Evolutionary conservation across 2,329 filamentous ascomycete genomes (phyloP).

Genomic region (Clathrospora elynae): DNA sequence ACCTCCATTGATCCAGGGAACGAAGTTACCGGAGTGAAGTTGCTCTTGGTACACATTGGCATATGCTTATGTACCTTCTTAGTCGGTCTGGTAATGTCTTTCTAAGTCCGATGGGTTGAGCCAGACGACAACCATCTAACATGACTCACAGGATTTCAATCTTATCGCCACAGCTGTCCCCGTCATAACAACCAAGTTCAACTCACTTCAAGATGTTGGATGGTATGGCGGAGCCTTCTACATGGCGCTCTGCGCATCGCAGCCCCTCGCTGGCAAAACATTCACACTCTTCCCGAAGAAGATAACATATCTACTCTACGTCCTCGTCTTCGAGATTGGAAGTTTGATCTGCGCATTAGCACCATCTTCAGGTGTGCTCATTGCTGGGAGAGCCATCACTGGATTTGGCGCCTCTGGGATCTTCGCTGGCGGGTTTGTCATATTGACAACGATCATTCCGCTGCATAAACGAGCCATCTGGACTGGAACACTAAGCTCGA

Average conservation of each 20-base stretch:
- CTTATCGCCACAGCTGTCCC: conserved; percentile 42
- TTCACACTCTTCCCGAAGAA: conserved; percentile 25
- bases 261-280: conserved; percentile 18
- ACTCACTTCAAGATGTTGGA: conserved; percentile 35
- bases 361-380: conserved; percentile 51
- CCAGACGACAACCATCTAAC: too few relatives aligned
- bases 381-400: conserved; percentile 53
- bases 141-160: too few relatives aligned
- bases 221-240: conserved; percentile 44
- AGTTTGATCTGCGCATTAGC: conserved; percentile 44
- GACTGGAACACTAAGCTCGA: conserved; percentile 48
- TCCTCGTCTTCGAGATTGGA: conserved; percentile 40
- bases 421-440: conserved; percentile 50
- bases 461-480: conserved; percentile 48
- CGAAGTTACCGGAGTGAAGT: too few relatives aligned
- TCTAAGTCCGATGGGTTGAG: too few relatives aligned
- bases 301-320: conserved; percentile 13
- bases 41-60: too few relatives aligned
- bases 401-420: conserved; percentile 56
- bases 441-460: conserved; percentile 48
- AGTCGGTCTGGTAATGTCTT: too few relatives aligned
- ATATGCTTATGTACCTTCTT: too few relatives aligned
- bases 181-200: conserved; percentile 39
- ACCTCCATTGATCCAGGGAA: too few relatives aligned
- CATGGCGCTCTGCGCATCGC: conserved; percentile 18